phyloP scores from a whole-genome alignment of 2,329 filamentous ascomycete species.

The Epichloe sylvatica region DNA sequence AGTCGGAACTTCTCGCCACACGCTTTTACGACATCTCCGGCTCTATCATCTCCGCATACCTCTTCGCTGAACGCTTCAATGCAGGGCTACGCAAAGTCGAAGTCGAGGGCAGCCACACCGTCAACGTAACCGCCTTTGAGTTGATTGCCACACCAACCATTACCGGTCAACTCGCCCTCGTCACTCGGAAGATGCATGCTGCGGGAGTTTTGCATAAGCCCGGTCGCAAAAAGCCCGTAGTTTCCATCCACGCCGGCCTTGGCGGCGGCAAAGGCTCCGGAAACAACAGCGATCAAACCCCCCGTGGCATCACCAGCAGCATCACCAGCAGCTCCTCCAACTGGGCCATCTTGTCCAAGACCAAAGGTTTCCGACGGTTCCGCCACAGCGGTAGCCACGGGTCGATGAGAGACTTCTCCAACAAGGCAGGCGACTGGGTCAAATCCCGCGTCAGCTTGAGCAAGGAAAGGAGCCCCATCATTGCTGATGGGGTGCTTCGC shows the following conservation, averaged over 20 bases:
- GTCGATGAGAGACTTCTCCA: conserved; percentile 13
- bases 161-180: conserved; percentile 32
- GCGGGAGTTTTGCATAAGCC: conserved; percentile 8
- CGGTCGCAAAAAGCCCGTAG: conserved; percentile 7
- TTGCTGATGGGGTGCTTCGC: not conserved
- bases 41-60: conserved; percentile 33
- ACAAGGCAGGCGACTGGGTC: conserved; percentile 16
- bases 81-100: conserved; percentile 24
- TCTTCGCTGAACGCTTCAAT: conserved; percentile 32
- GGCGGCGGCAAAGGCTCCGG: not conserved
- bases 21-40: conserved; percentile 39
- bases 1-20: conserved; percentile 28
- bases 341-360: conserved; percentile 4
- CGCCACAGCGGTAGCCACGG: conserved; percentile 3
- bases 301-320: not conserved
- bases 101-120: conserved; percentile 23
- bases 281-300: not conserved
- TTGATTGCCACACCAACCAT: conserved; percentile 37
- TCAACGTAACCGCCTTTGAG: conserved; percentile 32
- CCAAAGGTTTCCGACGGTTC: conserved; percentile 5
- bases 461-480: conserved; percentile 6
- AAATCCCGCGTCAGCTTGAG: conserved; percentile 11
- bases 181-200: conserved; percentile 16
- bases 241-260: conserved; percentile 1
- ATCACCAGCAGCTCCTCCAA: not conserved